These are phyloP conservation scores for Penicillium sp. DNA, from an alignment of 2,329 filamentous ascomycete genomes.

Conservation along the genomic window DNA sequence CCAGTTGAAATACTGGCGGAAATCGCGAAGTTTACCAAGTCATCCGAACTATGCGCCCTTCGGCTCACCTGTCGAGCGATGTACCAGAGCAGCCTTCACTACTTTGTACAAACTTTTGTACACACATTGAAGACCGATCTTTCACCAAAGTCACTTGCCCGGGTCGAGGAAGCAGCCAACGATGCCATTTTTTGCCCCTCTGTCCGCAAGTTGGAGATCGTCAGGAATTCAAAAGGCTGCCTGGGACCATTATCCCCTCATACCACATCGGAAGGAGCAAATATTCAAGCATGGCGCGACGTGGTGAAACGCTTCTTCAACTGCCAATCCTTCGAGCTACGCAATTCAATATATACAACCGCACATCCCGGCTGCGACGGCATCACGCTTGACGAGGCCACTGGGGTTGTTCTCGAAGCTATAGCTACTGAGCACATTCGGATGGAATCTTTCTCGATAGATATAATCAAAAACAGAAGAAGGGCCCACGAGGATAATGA, in stretches of 20 bases:
- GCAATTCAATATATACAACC: not conserved
- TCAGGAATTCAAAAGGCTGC: not conserved
- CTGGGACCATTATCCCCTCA: not conserved
- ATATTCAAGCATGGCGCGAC: not conserved
- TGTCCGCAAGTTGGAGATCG: not conserved
- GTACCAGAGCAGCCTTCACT: not conserved
- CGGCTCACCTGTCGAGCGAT: not conserved
- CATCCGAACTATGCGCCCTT: not conserved
- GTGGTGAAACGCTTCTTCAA: not conserved
- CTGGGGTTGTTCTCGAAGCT: not conserved
- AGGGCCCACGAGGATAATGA: not conserved
- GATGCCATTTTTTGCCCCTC: not conserved
- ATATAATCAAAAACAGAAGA: not conserved
- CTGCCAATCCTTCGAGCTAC: not conserved
- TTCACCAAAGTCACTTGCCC: not conserved
- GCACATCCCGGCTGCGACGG: not conserved
- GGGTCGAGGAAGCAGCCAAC: not conserved
- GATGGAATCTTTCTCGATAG: not conserved
- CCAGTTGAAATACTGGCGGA: not conserved
- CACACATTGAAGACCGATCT: not conserved
- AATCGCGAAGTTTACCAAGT: not conserved
- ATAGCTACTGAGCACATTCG: not conserved
- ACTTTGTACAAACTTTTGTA: not conserved
- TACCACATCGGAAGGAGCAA: too few relatives aligned
- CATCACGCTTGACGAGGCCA: not conserved